Evolutionary conservation across 176 grass and related monocot species (phyloP), one percentile per base, ranked within the genome.

Genomic region (Pontederia paniculata): DNA sequence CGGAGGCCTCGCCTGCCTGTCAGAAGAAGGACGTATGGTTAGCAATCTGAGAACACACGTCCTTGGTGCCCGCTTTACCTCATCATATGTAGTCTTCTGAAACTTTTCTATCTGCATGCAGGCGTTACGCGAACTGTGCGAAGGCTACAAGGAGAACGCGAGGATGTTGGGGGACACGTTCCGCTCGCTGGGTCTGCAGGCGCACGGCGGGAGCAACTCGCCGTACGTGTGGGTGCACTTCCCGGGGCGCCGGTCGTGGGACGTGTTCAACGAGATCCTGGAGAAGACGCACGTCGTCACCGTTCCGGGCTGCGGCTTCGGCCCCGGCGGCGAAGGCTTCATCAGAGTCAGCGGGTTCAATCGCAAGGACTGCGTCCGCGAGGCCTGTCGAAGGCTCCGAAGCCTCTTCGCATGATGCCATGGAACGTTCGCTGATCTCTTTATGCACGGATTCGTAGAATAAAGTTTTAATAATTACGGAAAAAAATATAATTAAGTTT

Each of bases 161-260:
- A 66, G 73, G 23, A 53, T 81, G 58, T 67, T 98, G 42, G 66
- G 79, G 44, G 83, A 76, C 0, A 91, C 93, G 12, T 98, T 98
- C 65, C 17, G 65, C 47, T 65, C 83, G 23, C 70, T 90, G 8
- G 93, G 80, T 15, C 82, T 83, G 66, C 83, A 84, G 68, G 83
- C 81, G 37, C 77, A 98, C 73, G 93, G 93, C 14, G 93, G 93
- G 52, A 42, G 4, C 31, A 85, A 98, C 65, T 87, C 93, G 47
- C 93, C 93, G 0, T 98, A 91, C 22, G 74, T 86, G 18, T 98
- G 93, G 93, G 86, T 91, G 49, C 77, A 80, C 37, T 91, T 98
- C 68, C 93, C 93, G 0, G 86, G 93, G 7, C 54, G 57, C 52
- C 65, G 60, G 1, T 98, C 93, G 0, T 98, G 93, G 93, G 86